Percentiles rank a stretch among this genome's conserved stretches.
phyloP scores from a whole-genome alignment of 2,329 filamentous ascomycete species.

The Fusarium euwallaceae region DNA sequence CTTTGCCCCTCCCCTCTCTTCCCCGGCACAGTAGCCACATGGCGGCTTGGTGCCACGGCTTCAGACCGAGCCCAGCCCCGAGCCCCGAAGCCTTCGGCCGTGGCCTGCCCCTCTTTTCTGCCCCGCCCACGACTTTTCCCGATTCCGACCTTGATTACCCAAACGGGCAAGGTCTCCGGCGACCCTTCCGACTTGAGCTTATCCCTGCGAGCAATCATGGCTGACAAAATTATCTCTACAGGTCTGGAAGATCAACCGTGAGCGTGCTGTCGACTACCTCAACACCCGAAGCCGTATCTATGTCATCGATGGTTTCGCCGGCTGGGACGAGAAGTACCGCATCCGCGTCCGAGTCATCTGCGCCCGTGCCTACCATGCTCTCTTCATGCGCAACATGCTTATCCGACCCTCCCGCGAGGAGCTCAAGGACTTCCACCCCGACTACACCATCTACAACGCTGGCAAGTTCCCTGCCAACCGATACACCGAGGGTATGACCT shows the following conservation, averaged over 20 bases:
- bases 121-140: slow-evolving; percentile 43
- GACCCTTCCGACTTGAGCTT: slow-evolving; percentile 1
- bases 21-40: slow-evolving; percentile 16
- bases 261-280: slow-evolving; percentile 98
- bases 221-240: slow-evolving; percentile 58
- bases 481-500: slow-evolving; percentile 98
- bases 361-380: slow-evolving; percentile 97
- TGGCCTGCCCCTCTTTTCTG: slow-evolving; percentile 38
- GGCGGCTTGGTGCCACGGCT: slow-evolving; percentile 20
- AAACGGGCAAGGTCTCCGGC: slow-evolving; percentile 28
- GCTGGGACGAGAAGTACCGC: slow-evolving; percentile 98
- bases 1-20: slow-evolving; percentile 8
- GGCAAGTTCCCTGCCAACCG: slow-evolving; percentile 98
- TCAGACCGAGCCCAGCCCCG: slow-evolving; percentile 39
- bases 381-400: slow-evolving; percentile 99
- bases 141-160: slow-evolving; percentile 31
- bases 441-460: slow-evolving; percentile 99
- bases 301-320: slow-evolving; percentile 95
- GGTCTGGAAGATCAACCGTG: slow-evolving; percentile 99
- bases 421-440: slow-evolving; percentile 96
- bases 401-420: slow-evolving; percentile 93
- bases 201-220: slow-evolving; percentile 8
- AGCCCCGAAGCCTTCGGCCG: slow-evolving; percentile 38
- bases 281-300: slow-evolving; percentile 99
- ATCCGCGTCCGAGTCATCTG: slow-evolving; percentile 98